Percentiles rank a stretch among this genome's conserved stretches.
Evolutionary conservation across 805 yeast species (phyloP).

Genomic region (Yarrowia osloensis): DNA sequence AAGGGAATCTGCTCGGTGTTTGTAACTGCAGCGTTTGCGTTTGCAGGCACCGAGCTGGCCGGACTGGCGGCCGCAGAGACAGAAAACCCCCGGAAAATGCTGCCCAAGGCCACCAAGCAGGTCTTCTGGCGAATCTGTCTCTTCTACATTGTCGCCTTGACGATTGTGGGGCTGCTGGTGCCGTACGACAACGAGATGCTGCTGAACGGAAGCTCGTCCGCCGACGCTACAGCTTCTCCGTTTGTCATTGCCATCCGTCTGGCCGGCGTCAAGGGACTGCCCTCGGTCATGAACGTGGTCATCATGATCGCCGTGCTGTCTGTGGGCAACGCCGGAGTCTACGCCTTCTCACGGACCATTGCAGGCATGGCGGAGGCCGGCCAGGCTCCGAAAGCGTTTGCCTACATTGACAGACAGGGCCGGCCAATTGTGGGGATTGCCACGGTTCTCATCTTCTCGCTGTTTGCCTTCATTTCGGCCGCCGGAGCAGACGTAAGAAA

Average conservation of each 20-base stretch:
- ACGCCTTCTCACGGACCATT: neutral
- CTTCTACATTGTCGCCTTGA: conserved; percentile 45
- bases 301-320: conserved; percentile 4
- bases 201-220: conserved; percentile 50
- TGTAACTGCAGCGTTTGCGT: conserved; percentile 66
- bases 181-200: conserved; percentile 55
- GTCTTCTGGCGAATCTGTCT: conserved; percentile 65
- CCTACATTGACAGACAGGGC: conserved; percentile 13
- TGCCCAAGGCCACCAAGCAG: conserved; percentile 70
- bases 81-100: conserved; percentile 59
- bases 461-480: neutral
- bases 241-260: conserved; percentile 49
- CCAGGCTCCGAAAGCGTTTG: neutral
- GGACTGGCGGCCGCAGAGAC: conserved; percentile 55
- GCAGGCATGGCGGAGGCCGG: conserved; percentile 6
- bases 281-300: conserved; percentile 4
- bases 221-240: conserved; percentile 72
- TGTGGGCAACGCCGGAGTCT: conserved; percentile 4
- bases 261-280: neutral
- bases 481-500: neutral
- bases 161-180: conserved; percentile 60
- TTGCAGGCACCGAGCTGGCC: conserved; percentile 58
- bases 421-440: neutral
- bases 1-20: conserved; percentile 66
- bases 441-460: neutral